Conservation (phyloP, 2,329 filamentous ascomycete genomes). For the Gaeumannomyces sp. region DNA sequence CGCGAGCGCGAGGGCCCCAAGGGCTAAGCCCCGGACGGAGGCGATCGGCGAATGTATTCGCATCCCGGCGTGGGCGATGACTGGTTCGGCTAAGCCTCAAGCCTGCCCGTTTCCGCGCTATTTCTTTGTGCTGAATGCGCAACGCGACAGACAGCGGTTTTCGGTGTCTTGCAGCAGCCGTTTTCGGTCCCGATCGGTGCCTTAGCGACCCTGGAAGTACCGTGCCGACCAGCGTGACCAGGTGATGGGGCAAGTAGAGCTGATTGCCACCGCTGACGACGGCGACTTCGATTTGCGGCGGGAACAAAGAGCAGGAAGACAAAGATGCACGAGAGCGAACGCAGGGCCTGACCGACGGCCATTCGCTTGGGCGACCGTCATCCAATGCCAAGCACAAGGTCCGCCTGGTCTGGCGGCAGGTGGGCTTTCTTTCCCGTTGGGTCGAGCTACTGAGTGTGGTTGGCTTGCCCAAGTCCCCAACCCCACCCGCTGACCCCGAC, state of each 20-base stretch:
- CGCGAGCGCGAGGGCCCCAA: background rate
- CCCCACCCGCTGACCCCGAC: background rate
- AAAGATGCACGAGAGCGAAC: background rate
- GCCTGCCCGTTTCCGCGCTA: background rate
- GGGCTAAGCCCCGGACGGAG: constrained; percentile 4
- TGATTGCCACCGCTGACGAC: background rate
- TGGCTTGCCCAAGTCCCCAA: background rate
- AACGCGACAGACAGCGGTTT: background rate
- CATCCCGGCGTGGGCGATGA: constrained; percentile 3
- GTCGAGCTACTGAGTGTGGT: background rate
- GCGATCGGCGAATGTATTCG: constrained; percentile 1
- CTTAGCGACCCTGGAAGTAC: too few species aligned
- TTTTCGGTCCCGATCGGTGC: background rate
- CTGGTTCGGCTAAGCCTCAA: background rate
- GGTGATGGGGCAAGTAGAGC: background rate
- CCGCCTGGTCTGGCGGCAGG: background rate
- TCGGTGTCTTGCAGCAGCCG: too few species aligned
- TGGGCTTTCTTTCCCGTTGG: background rate
- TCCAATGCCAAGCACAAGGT: background rate
- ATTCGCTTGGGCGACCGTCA: background rate
- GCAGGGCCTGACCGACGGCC: background rate
- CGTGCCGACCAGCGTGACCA: background rate
- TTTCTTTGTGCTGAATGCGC: background rate
- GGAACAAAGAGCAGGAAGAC: background rate
- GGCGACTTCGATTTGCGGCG: background rate